Evolutionary conservation across 192 early-diverging fungal genomes (phyloP), one percentile per base, ranked within the genome.

Genomic region (Rhizoclosmatium globosum): DNA sequence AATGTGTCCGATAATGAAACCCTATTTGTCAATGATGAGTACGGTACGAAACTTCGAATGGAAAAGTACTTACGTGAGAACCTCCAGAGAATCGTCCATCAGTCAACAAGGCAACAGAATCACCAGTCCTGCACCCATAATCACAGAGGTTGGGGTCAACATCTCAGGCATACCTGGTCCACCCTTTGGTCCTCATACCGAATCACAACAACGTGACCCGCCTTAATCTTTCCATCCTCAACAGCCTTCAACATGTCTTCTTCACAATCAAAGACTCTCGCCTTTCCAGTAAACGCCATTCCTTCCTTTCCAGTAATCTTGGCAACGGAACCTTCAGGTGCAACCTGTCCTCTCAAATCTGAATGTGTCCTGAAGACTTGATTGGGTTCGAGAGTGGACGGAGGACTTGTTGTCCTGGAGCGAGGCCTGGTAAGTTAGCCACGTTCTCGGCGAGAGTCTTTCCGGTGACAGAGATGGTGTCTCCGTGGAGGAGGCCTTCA

Each of bases 301-400:
- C 98, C 98, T 89, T 99, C 96, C 87, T 99, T 99, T 66, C 98
- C 98, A 11, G 98, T 99, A 87, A 99, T 99, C 89, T 99, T 99
- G 65, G 98, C 98, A 47, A 99, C 98, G 3, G 93, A 93, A 9
- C 96, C 97, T 73, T 95, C 92, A 48, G 98, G 97, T 43, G 98
- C 96, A 21, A 99, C 89, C 81, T 96, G 97, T 75, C 98, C 98
- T 64, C 89, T 86, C 79, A 99, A 85, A 97, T 98, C 85, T 96
- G 95, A 80, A 99, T 90, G 80, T 99, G 98, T 31, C 98, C 98
- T 47, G 91, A 89, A 2, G 91, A 43, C 90, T 99, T 99, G 88
- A 99, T 97, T 39, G 98, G 98, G 43, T 92, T 86, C 44, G 83
- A 82, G 7, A 94, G 78, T 11, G 97, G 93, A 47, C 87, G 84